phyloP scores from a whole-genome alignment of 345 rosid genomes.

The Moringa oleifera region DNA sequence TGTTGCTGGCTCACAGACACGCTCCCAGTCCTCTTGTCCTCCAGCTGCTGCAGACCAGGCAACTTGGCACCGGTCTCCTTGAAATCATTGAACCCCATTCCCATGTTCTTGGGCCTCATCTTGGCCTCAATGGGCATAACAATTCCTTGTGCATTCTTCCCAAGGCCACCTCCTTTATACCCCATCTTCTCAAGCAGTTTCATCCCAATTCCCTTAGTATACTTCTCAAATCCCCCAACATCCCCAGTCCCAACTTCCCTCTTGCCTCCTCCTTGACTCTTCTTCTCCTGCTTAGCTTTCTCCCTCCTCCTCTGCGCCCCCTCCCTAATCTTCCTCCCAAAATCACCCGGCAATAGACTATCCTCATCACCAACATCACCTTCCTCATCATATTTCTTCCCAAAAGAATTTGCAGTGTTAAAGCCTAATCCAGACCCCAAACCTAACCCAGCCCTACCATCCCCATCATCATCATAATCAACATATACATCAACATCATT shows the following conservation, averaged over 20 bases:
- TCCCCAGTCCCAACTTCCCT: slow-evolving; percentile 37
- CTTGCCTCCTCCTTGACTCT: slow-evolving; percentile 40
- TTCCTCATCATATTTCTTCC: slow-evolving; percentile 13
- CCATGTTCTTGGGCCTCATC: slow-evolving; percentile 90
- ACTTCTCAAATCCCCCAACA: slow-evolving; percentile 68
- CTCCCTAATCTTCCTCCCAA: slow-evolving; percentile 73
- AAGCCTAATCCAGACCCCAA: slow-evolving; percentile 42
- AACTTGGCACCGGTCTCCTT: slow-evolving; percentile 51
- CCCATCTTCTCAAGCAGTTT: slow-evolving; percentile 91
- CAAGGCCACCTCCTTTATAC: slow-evolving; percentile 83
- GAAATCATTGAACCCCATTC: slow-evolving; percentile 85
- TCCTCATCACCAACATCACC: slow-evolving; percentile 30
- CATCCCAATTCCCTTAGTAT: slow-evolving; percentile 79
- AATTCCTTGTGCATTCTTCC: slow-evolving; percentile 85
- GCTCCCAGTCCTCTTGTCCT: slow-evolving; percentile 48
- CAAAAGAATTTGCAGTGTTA: slow-evolving; percentile 14
- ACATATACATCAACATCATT: slow-evolving; percentile 11
- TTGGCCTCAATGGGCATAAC: slow-evolving; percentile 76
- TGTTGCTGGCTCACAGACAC: slow-evolving; percentile 15
- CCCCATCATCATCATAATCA: slow-evolving; percentile 24
- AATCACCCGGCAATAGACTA: slow-evolving; percentile 50
- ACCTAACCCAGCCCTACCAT: slow-evolving; percentile 50
- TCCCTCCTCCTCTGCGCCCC: slow-evolving; percentile 64
- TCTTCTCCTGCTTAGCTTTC: slow-evolving; percentile 53
- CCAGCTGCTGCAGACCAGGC: slow-evolving; percentile 40